Base-by-base conservation (phyloP, 1,284 basidiomycete species). In the Rugosomyces carneus region DNA sequence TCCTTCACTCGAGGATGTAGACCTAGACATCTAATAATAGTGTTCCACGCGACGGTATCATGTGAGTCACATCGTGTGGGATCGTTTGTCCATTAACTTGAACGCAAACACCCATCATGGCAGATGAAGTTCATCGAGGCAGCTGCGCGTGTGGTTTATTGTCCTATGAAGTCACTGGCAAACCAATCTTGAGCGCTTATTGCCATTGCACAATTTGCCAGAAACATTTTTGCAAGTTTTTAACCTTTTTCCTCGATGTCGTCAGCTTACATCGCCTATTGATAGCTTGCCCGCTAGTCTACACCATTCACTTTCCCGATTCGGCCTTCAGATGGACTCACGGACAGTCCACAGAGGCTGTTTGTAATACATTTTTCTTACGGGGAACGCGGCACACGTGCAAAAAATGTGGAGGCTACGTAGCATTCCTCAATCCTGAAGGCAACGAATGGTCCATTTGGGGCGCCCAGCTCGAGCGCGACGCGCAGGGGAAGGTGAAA, bases 171-270 rank as follows among this genome's bases (percentile, higher is more conserved):
- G 64, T 79, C 0, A 60, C 57, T n/a, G 73, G 73, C 2, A 59
- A 56, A 26, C 78, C 80, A 0, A 49, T 73, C 5, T 60, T 76
- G 16, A 76, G 73, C 50, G 78, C 75, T 3, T 83, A 75, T 55
- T 83, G 80, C 48, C 81, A 82, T 55, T 83, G 81, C 54, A 78
- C 77, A 5, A 58, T 70, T 26, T 84, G 81, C 55, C 81, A 83
- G 57, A 64, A 73, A 21, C 57, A 79, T 32, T 73, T 64, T 48
- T 72, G 79, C 77, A 54, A 48, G 69, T 43, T 40, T 16, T 29
- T 10, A 50, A 47, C 20, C 1, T 41, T 42, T 23, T 26, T 23
- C 47, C 9, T 21, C 21, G 32, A 36, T n/a, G 13, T 29, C 10
- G 3, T 20, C 6, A 21, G 18, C 16, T 15, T 4, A 37, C 36